Evolutionary conservation across 2,329 filamentous ascomycete genomes (phyloP).

Genomic region (Hyphodiscus sp.): DNA sequence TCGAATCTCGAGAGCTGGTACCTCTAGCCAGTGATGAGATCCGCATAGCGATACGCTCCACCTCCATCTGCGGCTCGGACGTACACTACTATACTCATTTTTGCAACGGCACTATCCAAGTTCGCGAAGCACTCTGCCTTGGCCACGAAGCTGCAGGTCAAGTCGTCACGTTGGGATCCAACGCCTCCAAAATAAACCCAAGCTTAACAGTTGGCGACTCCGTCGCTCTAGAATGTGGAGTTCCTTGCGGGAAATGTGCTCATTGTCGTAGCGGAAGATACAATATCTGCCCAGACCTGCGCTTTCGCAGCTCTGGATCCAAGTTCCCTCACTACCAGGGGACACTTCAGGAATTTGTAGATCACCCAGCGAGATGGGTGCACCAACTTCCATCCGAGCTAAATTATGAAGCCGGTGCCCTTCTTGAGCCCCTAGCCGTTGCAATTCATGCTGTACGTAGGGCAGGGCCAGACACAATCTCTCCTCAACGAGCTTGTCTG

Average conservation of each 20-base stretch:
- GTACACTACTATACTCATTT: constrained; percentile 35
- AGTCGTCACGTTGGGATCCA: constrained; percentile 34
- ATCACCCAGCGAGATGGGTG: constrained; percentile 50
- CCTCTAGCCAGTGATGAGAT: constrained; percentile 47
- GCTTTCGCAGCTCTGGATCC: constrained; percentile 52
- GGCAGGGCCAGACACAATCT: constrained; percentile 35
- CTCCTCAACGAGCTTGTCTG: constrained; percentile 35
- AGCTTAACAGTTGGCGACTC: constrained; percentile 19
- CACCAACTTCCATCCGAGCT: constrained; percentile 40
- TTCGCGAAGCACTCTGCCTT: constrained; percentile 38
- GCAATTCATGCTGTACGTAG: constrained; percentile 50
- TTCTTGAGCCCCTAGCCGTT: constrained; percentile 53
- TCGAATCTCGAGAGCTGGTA: neutral
- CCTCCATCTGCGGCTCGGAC: constrained; percentile 4
- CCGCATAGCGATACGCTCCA: constrained; percentile 58
- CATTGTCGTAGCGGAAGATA: constrained; percentile 44
- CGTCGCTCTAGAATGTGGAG: constrained; percentile 25
- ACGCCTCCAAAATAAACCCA: neutral
- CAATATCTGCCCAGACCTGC: constrained; percentile 53
- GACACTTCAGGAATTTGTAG: constrained; percentile 49
- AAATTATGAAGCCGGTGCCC: constrained; percentile 46
- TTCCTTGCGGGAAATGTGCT: constrained; percentile 33
- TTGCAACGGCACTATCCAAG: constrained; percentile 39
- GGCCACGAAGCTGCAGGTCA: constrained; percentile 39
- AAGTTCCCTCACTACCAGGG: constrained; percentile 51